Percentiles rank a stretch among this genome's conserved stretches.
These are phyloP conservation scores for Triangularia verruculosa DNA, from an alignment of 2,329 filamentous ascomycete genomes.

Conservation along the genomic window DNA sequence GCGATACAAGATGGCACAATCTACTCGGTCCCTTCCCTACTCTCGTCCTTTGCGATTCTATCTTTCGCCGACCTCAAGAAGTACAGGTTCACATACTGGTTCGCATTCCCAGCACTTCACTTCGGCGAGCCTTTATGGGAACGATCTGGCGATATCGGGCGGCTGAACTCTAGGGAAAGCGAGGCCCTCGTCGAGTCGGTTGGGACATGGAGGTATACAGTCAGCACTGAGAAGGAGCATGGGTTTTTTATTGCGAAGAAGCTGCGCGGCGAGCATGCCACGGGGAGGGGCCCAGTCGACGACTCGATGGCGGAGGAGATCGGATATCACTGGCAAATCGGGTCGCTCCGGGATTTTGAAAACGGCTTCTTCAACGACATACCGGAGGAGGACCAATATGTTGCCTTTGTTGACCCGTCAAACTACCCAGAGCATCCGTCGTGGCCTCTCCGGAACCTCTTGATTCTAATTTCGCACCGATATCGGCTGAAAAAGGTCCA, in stretches of 20 bases:
- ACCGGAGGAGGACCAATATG: slow-evolving; percentile 69
- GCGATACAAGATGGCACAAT: slow-evolving; percentile 96
- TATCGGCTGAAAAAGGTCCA: slow-evolving; percentile 76
- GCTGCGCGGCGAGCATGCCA: slow-evolving; percentile 42
- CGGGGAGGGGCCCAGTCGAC: slow-evolving; percentile 46
- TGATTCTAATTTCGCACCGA: slow-evolving; percentile 78
- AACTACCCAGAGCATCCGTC: slow-evolving; percentile 84
- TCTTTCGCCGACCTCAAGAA: slow-evolving; percentile 97
- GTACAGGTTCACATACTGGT: slow-evolving; percentile 98
- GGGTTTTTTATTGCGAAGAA: slow-evolving; percentile 96
- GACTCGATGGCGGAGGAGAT: slow-evolving; percentile 48
- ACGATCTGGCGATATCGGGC: slow-evolving; percentile 51
- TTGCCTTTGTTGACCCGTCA: slow-evolving; percentile 89
- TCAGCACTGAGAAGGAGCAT: slow-evolving; percentile 73
- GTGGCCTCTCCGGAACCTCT: slow-evolving; percentile 87
- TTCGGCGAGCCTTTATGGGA: slow-evolving; percentile 78
- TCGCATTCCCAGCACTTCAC: slow-evolving; percentile 90
- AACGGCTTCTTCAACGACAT: slow-evolving; percentile 79
- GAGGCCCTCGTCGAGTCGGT: slow-evolving; percentile 76
- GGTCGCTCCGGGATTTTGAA: slow-evolving; percentile 74
- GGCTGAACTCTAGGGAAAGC: slow-evolving; percentile 66
- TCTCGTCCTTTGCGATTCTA: slow-evolving; percentile 83
- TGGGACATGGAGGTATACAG: slow-evolving; percentile 81
- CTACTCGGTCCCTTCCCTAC: slow-evolving; percentile 87
- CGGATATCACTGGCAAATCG: slow-evolving; percentile 74